Conservation (phyloP, 306 rosid species). For the Hylodesmum podocarpum region DNA sequence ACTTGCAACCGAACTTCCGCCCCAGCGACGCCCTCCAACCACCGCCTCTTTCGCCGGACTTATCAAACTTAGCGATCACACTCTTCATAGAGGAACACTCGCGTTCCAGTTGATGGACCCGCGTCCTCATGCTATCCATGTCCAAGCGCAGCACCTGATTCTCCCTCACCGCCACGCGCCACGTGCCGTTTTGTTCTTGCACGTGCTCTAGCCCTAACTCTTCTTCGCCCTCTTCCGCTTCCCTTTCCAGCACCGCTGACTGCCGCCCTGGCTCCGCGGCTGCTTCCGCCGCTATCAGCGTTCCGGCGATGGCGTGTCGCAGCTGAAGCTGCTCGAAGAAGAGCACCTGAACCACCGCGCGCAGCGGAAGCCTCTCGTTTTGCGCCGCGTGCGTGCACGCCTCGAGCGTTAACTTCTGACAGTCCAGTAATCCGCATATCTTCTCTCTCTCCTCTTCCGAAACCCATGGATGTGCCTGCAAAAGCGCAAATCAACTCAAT, state of each 20-base stretch:
- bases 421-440: slow-evolving; percentile 71
- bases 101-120: slow-evolving; percentile 90
- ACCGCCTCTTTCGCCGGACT: slow-evolving; percentile 34
- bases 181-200: slow-evolving; percentile 47
- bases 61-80: slow-evolving; percentile 71
- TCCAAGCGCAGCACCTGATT: slow-evolving; percentile 95
- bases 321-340: slow-evolving; percentile 98
- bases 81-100: slow-evolving; percentile 90
- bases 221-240: slow-evolving; percentile 18
- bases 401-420: slow-evolving; percentile 84
- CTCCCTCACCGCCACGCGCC: slow-evolving; percentile 83
- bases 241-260: slow-evolving; percentile 43
- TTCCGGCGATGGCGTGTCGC: slow-evolving; percentile 89
- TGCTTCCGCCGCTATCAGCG: slow-evolving; percentile 61
- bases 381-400: slow-evolving; percentile 99
- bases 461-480: slow-evolving; percentile 83
- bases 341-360: slow-evolving; percentile 87
- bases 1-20: slow-evolving; percentile 78
- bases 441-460: slow-evolving; percentile 76
- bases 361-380: slow-evolving; percentile 90
- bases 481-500: background rate
- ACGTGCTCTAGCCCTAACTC: slow-evolving; percentile 33
- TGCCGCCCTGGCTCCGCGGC: slow-evolving; percentile 43
- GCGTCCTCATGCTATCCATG: slow-evolving; percentile 99
- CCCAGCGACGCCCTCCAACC: slow-evolving; percentile 62